Percentiles rank a stretch among this genome's conserved stretches.
These are phyloP conservation scores for Mycosarcoma mackinlayi DNA, from an alignment of 1,284 basidiomycete species.

Conservation along the genomic window DNA sequence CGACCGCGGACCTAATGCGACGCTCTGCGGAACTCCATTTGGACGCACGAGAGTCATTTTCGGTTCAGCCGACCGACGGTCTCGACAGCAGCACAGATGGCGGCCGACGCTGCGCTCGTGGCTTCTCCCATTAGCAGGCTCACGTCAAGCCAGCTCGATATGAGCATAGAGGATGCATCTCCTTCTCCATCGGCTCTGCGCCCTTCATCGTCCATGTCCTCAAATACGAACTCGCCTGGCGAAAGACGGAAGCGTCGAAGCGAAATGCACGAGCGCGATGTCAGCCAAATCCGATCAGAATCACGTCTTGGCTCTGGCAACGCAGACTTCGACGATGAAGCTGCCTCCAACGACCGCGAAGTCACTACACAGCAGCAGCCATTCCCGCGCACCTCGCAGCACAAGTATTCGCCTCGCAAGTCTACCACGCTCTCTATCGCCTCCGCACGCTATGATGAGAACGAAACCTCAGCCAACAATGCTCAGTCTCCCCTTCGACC, in stretches of 20 bases:
- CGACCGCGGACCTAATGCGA: conserved; percentile 5
- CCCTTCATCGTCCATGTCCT: conserved; percentile 24
- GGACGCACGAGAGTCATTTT: conserved; percentile 15
- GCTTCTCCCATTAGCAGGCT: conserved; percentile 2
- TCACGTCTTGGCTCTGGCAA: conserved; percentile 34
- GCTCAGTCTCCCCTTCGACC: background rate
- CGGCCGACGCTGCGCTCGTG: background rate
- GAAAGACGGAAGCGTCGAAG: conserved; percentile 34
- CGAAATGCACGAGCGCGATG: conserved; percentile 51
- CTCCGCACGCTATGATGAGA: conserved; percentile 20
- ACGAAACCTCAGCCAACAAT: background rate
- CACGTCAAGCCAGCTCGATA: background rate
- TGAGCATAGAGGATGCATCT: background rate
- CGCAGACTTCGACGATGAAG: conserved; percentile 21
- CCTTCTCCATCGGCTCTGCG: conserved; percentile 17
- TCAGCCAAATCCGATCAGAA: conserved; percentile 53
- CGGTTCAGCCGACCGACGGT: background rate
- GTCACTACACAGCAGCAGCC: conserved; percentile 6
- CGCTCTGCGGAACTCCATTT: conserved; percentile 5
- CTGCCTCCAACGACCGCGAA: conserved; percentile 1
- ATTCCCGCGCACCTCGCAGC: conserved; percentile 22
- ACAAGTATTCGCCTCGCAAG: conserved; percentile 48
- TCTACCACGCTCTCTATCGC: conserved; percentile 28
- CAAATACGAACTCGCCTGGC: conserved; percentile 13
- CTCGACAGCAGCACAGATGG: background rate